Base-by-base conservation (phyloP, 2,329 filamentous ascomycete species). In the Epichloe bromicola region DNA sequence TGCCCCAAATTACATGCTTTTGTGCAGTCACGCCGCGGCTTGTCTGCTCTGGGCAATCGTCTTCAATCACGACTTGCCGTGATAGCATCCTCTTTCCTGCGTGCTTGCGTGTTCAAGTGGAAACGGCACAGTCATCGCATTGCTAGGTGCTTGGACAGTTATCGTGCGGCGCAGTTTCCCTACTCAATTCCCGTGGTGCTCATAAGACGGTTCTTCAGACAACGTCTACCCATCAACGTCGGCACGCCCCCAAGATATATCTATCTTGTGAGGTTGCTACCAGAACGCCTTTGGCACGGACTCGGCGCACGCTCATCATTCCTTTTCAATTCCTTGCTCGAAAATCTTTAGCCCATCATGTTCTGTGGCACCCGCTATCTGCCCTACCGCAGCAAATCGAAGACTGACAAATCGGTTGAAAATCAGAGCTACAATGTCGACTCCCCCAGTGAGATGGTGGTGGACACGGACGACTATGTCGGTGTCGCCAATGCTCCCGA, bases 401-500 rank as follows among this genome's bases (percentile, higher is more conserved):
- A 44, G 43, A 55, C 64, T 67, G 54, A 67, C 62, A 48, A 48
- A 39, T 42, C 47, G 43, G 37, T 48, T 49, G 46, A 42, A 46
- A 54, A 53, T 10, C 63, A 78, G 73, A 74, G 71, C 61, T 74
- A 74, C 67, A 74, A 75, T 61, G 68, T 76, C 50, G 72, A 75
- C 55, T 78, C 76, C 48, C 48, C 76, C 75, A 14, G 74, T 64
- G 73, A 77, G 59, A 76, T 78, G 75, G 66, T 75, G 62, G 66
- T 79, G 58, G 76, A 79, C 58, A 69, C 72, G 30, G 73, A 74
- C 61, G 76, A 79, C 58, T 76, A 76, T 51, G 70, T 76, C 59
- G 71, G 75, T 61, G 70, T 70, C 57, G 64, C 70, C 54, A 69
- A 72, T 60, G 67, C 70, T 50, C 62, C 66, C 53, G 77, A 79